Percentiles rank a stretch among this genome's conserved stretches.
phyloP scores from a whole-genome alignment of 2,329 filamentous ascomycete genomes.

The Aspergillus spinulosporus region DNA sequence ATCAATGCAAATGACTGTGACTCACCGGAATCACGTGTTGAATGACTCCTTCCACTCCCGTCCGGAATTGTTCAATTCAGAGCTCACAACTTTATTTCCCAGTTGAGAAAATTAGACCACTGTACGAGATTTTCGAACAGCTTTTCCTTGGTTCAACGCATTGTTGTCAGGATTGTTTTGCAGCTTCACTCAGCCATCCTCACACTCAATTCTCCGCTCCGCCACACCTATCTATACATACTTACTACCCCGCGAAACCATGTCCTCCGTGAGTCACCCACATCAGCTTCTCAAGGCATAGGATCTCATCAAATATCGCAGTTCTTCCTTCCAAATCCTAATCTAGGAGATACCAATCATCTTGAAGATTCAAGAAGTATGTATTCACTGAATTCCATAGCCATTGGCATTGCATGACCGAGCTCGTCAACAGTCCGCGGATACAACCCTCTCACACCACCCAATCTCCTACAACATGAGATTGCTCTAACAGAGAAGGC shows the following conservation, averaged over 20 bases:
- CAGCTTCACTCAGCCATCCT: neutral
- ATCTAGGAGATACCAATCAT: conserved; percentile 71
- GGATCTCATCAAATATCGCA: conserved; percentile 31
- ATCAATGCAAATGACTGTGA: conserved; percentile 4
- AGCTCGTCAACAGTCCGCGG: conserved; percentile 64
- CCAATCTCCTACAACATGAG: conserved; percentile 92
- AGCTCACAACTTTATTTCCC: conserved; percentile 8
- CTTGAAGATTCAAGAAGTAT: conserved; percentile 82
- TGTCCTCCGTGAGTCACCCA: conserved; percentile 38
- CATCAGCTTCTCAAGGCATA: conserved; percentile 13
- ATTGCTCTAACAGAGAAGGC: conserved; percentile 58
- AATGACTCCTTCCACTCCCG: neutral
- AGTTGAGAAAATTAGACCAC: neutral
- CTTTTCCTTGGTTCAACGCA: neutral
- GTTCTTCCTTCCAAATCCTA: conserved; percentile 78
- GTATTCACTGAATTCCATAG: conserved; percentile 30
- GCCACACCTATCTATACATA: conserved; percentile 3
- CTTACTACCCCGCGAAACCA: conserved; percentile 27
- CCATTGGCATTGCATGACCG: neutral
- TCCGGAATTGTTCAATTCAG: neutral
- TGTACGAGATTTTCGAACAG: neutral
- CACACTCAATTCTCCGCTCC: neutral
- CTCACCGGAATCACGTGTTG: conserved; percentile 32
- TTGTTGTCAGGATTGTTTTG: neutral
- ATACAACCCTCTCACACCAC: conserved; percentile 89